phyloP scores from a whole-genome alignment of 257 asterid genomes.

The Solanum chiquidenum region DNA sequence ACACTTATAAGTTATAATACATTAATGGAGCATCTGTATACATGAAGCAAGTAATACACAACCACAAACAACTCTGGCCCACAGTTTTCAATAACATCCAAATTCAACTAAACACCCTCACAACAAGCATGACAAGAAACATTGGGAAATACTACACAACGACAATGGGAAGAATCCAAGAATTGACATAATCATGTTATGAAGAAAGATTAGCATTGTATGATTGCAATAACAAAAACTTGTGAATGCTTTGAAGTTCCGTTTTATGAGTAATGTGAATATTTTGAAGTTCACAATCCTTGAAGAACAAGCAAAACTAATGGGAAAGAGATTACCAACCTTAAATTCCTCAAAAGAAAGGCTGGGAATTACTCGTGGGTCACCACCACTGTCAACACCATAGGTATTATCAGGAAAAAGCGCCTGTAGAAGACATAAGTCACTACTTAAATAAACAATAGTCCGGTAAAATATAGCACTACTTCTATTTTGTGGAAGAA shows the following conservation, averaged over 20 bases:
- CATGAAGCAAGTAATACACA: background rate
- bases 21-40: background rate
- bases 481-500: background rate
- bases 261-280: background rate
- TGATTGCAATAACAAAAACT: background rate
- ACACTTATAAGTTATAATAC: background rate
- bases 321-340: constrained; percentile 33
- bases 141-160: background rate
- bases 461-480: background rate
- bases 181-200: background rate
- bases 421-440: constrained; percentile 44
- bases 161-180: background rate
- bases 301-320: background rate
- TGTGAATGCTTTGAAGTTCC: background rate
- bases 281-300: background rate
- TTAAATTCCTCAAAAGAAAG: constrained; percentile 84
- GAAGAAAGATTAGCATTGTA: background rate
- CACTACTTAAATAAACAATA: background rate
- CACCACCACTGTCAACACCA: constrained; percentile 99
- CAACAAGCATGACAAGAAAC: background rate
- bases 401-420: constrained; percentile 88
- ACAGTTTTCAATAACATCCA: background rate
- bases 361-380: constrained; percentile 87
- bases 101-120: background rate
- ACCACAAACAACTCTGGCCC: background rate